These are phyloP conservation scores for Chrysophaeum taylorii DNA, from an alignment of 352 stramenopile genomes.

Conservation along the genomic window DNA sequence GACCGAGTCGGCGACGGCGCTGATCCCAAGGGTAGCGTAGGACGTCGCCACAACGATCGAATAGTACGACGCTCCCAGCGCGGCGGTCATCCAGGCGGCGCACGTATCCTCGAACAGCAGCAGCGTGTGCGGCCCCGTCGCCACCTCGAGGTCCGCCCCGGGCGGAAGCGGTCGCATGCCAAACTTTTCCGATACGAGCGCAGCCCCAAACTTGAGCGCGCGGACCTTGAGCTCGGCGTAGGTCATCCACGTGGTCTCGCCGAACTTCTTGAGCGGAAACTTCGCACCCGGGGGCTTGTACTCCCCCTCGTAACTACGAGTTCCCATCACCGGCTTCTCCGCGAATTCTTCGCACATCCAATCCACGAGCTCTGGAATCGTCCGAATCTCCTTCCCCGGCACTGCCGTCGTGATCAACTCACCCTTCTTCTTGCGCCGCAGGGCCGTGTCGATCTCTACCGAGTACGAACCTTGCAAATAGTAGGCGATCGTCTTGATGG, in stretches of 20 bases:
- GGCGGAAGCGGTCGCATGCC: constrained; percentile 35
- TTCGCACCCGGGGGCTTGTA: constrained; percentile 31
- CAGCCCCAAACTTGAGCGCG: constrained; percentile 44
- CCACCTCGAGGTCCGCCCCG: constrained; percentile 40
- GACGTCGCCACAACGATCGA: constrained; percentile 48
- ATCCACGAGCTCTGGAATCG: constrained; percentile 33
- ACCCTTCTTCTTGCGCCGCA: constrained; percentile 34
- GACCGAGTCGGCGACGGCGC: constrained; percentile 48
- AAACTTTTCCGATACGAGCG: constrained; percentile 27
- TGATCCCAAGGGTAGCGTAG: constrained; percentile 51
- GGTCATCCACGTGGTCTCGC: constrained; percentile 36
- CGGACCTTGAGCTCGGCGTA: constrained; percentile 41
- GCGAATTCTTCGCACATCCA: constrained; percentile 33
- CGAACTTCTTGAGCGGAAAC: constrained; percentile 57
- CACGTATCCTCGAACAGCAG: constrained; percentile 59
- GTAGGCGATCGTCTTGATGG: constrained; percentile 38
- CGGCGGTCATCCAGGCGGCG: constrained; percentile 48
- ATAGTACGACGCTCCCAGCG: constrained; percentile 46
- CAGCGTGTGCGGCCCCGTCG: constrained; percentile 43
- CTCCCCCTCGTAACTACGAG: constrained; percentile 42
- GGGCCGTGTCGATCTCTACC: constrained; percentile 29
- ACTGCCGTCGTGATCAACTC: constrained; percentile 35
- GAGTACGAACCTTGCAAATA: neutral
- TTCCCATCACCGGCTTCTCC: constrained; percentile 35
- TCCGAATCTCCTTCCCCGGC: constrained; percentile 30